phyloP scores from a whole-genome alignment of 352 stramenopile species.

The Aphanomyces invadans region DNA sequence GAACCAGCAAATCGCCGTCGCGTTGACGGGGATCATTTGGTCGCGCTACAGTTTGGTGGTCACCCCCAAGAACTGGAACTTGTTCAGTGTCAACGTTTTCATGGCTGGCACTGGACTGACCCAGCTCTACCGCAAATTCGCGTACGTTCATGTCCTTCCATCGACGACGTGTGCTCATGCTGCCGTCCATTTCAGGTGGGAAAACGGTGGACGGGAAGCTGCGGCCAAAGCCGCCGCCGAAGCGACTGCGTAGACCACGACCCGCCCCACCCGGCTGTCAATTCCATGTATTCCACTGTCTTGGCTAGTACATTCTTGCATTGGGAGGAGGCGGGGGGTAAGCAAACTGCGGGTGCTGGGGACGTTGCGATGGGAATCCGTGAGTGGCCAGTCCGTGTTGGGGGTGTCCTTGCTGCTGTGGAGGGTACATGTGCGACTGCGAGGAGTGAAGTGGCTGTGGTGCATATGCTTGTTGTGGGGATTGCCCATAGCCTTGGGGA shows the following conservation, averaged over 20 bases:
- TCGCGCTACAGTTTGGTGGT: slow-evolving; percentile 84
- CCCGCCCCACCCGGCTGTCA: not conserved
- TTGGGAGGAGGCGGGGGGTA: not conserved
- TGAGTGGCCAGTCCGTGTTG: too few species aligned
- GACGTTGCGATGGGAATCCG: not conserved
- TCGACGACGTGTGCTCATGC: not conserved
- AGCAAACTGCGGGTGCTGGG: not conserved
- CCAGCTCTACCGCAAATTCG: slow-evolving; percentile 78
- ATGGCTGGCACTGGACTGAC: slow-evolving; percentile 78
- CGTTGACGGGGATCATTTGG: slow-evolving; percentile 83
- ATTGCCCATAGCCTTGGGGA: not conserved
- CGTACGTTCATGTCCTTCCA: slow-evolving; percentile 31
- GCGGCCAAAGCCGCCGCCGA: slow-evolving; percentile 22
- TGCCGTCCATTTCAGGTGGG: slow-evolving; percentile 18
- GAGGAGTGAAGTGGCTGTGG: not conserved
- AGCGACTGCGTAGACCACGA: not conserved
- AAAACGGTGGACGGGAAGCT: slow-evolving; percentile 25
- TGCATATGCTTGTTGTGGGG: not conserved
- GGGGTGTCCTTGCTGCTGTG: not conserved
- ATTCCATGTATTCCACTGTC: not conserved
- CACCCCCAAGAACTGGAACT: slow-evolving; percentile 87
- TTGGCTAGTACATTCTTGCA: slow-evolving; percentile 8
- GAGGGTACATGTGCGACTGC: not conserved
- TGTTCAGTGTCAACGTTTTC: slow-evolving; percentile 86
- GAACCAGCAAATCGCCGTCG: slow-evolving; percentile 76